Percentiles rank a stretch among this genome's conserved stretches.
phyloP scores from a whole-genome alignment of 1,139 yeast genomes.

The Debaryomyces subglobosus region DNA sequence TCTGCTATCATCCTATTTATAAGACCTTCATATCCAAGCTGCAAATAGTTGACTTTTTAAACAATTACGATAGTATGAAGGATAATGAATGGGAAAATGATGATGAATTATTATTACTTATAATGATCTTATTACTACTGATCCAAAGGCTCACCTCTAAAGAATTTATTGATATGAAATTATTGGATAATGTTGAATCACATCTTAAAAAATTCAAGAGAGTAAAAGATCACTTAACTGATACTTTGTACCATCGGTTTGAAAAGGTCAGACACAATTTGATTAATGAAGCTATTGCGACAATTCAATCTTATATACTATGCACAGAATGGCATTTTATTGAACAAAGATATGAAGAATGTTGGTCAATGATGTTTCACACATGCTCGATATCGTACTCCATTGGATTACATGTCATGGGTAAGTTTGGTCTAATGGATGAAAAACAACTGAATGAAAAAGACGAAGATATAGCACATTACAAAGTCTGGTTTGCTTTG shows the following conservation, averaged over 20 bases:
- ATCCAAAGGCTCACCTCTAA: slow-evolving; percentile 43
- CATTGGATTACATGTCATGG: slow-evolving; percentile 54
- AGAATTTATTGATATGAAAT: slow-evolving; percentile 31
- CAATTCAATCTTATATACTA: slow-evolving; percentile 52
- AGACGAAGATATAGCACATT: slow-evolving; percentile 35
- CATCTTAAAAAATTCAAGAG: slow-evolving; percentile 28
- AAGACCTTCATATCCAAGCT: slow-evolving; percentile 34
- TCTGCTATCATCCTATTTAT: slow-evolving; percentile 33
- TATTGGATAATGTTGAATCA: slow-evolving; percentile 18
- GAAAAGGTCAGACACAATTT: slow-evolving; percentile 49
- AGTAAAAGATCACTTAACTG: slow-evolving; percentile 31
- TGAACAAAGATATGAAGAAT: slow-evolving; percentile 52
- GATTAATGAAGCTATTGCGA: slow-evolving; percentile 47
- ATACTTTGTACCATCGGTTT: slow-evolving; percentile 37
- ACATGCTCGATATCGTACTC: slow-evolving; percentile 54
- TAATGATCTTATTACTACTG: slow-evolving; percentile 47
- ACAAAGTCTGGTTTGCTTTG: slow-evolving; percentile 54
- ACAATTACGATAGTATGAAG: slow-evolving; percentile 29
- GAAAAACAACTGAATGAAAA: slow-evolving; percentile 19
- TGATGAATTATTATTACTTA: slow-evolving; percentile 50
- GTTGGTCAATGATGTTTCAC: slow-evolving; percentile 53
- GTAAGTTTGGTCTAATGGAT: slow-evolving; percentile 23
- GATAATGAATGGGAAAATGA: slow-evolving; percentile 52
- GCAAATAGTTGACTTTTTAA: slow-evolving; percentile 32
- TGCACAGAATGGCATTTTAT: slow-evolving; percentile 55